Evolutionary conservation across 345 rosid genomes (phyloP).

Genomic region (Eucalyptus victrix): DNA sequence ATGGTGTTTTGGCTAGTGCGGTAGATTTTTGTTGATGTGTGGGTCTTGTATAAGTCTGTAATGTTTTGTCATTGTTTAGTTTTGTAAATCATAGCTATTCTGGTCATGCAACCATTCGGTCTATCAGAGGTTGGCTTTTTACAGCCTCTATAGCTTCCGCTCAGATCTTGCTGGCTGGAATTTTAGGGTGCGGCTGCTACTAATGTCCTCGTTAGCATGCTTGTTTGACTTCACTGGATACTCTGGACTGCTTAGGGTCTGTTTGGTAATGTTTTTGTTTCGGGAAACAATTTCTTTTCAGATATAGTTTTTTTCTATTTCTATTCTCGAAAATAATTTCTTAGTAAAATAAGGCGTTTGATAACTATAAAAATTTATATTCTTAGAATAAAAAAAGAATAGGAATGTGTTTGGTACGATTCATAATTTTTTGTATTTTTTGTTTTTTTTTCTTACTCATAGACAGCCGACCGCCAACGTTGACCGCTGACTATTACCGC

Average conservation of each 20-base stretch:
- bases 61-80: background rate
- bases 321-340: rapidly evolving
- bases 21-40: background rate
- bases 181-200: background rate
- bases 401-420: too few species aligned
- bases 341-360: too few species aligned
- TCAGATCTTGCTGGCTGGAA: background rate
- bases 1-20: background rate
- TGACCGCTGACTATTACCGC: rapidly evolving
- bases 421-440: too few species aligned
- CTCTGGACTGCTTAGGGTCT: background rate
- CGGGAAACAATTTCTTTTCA: rapidly evolving
- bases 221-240: background rate
- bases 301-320: too few species aligned
- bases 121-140: background rate
- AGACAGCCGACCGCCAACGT: rapidly evolving
- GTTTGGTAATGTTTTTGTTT: rapidly evolving
- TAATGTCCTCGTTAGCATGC: background rate
- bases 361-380: too few species aligned
- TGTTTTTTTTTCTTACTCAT: too few species aligned
- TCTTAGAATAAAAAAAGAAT: too few species aligned
- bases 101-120: background rate
- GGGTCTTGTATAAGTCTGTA: background rate
- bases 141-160: background rate
- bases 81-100: background rate